phyloP scores from a whole-genome alignment of 2,329 filamentous ascomycete species.

The Albophoma yamanashiensis region DNA sequence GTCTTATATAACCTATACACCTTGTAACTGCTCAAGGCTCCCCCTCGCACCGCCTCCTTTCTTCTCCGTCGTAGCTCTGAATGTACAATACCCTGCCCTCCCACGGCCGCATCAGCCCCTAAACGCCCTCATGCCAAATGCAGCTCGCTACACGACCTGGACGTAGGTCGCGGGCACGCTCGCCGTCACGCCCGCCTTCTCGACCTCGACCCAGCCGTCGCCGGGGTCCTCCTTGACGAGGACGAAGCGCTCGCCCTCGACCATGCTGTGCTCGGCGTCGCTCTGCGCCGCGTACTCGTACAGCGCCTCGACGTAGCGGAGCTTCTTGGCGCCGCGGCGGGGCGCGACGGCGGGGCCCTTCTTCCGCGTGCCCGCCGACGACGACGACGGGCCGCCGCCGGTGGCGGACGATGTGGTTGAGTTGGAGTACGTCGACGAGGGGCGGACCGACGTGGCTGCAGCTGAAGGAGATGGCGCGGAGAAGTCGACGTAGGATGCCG shows the following conservation, averaged over 20 bases:
- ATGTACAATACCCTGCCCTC: not conserved
- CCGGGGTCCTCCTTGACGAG: conserved; percentile 79
- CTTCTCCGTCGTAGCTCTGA: not conserved
- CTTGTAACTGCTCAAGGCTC: not conserved
- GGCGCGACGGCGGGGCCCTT: conserved; percentile 89
- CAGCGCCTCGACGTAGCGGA: conserved; percentile 84
- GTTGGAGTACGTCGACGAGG: conserved; percentile 67
- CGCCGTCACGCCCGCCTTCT: conserved; percentile 74
- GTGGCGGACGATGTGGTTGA: conserved; percentile 35
- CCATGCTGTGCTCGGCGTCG: conserved; percentile 82
- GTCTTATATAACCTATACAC: not conserved
- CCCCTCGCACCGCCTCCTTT: not conserved
- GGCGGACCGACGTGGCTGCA: conserved; percentile 35
- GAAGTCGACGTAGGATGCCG: conserved; percentile 73
- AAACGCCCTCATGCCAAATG: not conserved
- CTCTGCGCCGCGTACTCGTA: conserved; percentile 86
- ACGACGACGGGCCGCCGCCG: conserved; percentile 13
- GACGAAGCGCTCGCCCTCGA: conserved; percentile 84
- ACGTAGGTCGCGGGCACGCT: conserved; percentile 95
- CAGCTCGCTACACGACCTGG: conserved; percentile 49
- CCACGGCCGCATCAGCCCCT: not conserved
- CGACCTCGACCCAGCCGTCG: conserved; percentile 95
- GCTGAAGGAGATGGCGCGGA: conserved; percentile 30
- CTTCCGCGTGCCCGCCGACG: conserved; percentile 48
- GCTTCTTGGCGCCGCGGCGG: conserved; percentile 80